Conservation (phyloP, 441 rosid species). For the Manihot esculenta region DNA sequence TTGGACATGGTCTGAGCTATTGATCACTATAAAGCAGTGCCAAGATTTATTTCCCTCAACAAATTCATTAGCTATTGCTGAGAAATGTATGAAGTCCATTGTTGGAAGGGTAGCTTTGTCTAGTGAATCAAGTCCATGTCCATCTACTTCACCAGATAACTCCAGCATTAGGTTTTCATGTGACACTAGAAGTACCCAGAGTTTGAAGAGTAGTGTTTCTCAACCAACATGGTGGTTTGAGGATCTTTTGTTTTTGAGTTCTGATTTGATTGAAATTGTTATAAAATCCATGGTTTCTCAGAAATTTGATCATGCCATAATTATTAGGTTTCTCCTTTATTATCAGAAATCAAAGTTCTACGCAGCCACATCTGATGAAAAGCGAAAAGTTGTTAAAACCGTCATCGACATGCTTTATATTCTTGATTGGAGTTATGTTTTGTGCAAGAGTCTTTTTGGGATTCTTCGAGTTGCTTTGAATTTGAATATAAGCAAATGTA, state of each 20-base stretch:
- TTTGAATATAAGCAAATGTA: slow-evolving; percentile 44
- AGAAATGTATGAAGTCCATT: slow-evolving; percentile 55
- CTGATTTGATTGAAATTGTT: slow-evolving; percentile 40
- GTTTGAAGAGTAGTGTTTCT: slow-evolving; percentile 53
- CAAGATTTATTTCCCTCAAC: slow-evolving; percentile 41
- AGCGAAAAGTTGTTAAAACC: slow-evolving; percentile 45
- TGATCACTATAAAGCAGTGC: slow-evolving; percentile 62
- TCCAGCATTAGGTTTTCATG: slow-evolving; percentile 63
- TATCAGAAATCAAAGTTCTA: slow-evolving; percentile 66
- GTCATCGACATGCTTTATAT: slow-evolving; percentile 46
- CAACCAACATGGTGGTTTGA: slow-evolving; percentile 76
- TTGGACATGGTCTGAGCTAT: slow-evolving; percentile 81
- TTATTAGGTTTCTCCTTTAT: slow-evolving; percentile 64
- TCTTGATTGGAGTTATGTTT: slow-evolving; percentile 51
- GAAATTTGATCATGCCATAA: slow-evolving; percentile 49
- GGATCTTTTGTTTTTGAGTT: slow-evolving; percentile 50
- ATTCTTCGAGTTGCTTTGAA: slow-evolving; percentile 50
- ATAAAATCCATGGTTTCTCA: slow-evolving; percentile 48
- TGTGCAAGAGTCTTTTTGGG: slow-evolving; percentile 68
- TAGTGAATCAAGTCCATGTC: slow-evolving; percentile 62
- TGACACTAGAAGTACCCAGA: slow-evolving; percentile 78
- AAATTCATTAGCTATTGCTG: slow-evolving; percentile 33
- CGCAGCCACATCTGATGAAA: slow-evolving; percentile 39
- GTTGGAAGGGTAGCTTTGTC: slow-evolving; percentile 47
- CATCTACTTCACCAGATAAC: slow-evolving; percentile 68